phyloP scores from a whole-genome alignment of 352 stramenopile species.

The Phytophthora europaea region DNA sequence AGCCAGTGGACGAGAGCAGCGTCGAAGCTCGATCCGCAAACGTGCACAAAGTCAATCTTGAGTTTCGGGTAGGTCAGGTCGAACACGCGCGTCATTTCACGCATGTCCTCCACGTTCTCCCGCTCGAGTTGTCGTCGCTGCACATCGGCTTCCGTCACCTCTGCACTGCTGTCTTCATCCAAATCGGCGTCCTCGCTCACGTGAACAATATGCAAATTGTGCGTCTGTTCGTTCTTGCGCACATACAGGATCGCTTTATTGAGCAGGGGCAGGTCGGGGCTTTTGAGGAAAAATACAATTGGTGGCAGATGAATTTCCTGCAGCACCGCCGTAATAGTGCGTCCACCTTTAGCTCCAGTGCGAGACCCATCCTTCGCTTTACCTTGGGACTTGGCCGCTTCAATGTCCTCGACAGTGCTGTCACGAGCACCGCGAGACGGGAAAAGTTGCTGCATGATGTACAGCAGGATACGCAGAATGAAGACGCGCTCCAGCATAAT shows the following conservation, averaged over 20 bases:
- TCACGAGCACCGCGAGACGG: slow-evolving; percentile 48
- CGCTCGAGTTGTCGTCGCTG: slow-evolving; percentile 45
- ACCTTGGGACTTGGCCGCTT: slow-evolving; percentile 28
- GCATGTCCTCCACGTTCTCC: slow-evolving; percentile 68
- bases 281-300: slow-evolving; percentile 95
- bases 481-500: slow-evolving; percentile 86
- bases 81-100: slow-evolving; percentile 83
- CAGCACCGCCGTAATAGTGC: slow-evolving; percentile 71
- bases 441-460: slow-evolving; percentile 69
- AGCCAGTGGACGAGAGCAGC: slow-evolving; percentile 91
- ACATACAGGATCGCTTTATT: slow-evolving; percentile 97
- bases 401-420: slow-evolving; percentile 36
- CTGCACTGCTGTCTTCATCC: slow-evolving; percentile 35
- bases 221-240: slow-evolving; percentile 92
- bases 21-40: slow-evolving; percentile 75
- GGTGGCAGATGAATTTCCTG: slow-evolving; percentile 80
- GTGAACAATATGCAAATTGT: slow-evolving; percentile 93
- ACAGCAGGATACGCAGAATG: slow-evolving; percentile 78
- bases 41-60: slow-evolving; percentile 90
- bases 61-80: slow-evolving; percentile 94
- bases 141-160: slow-evolving; percentile 52
- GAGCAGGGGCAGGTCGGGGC: slow-evolving; percentile 85
- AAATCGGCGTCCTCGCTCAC: slow-evolving; percentile 55
- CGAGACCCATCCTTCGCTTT: slow-evolving; percentile 33
- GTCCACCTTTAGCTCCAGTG: slow-evolving; percentile 72